Base-by-base conservation (phyloP, 2,329 filamentous ascomycete species). In the Xylariaceae sp. region DNA sequence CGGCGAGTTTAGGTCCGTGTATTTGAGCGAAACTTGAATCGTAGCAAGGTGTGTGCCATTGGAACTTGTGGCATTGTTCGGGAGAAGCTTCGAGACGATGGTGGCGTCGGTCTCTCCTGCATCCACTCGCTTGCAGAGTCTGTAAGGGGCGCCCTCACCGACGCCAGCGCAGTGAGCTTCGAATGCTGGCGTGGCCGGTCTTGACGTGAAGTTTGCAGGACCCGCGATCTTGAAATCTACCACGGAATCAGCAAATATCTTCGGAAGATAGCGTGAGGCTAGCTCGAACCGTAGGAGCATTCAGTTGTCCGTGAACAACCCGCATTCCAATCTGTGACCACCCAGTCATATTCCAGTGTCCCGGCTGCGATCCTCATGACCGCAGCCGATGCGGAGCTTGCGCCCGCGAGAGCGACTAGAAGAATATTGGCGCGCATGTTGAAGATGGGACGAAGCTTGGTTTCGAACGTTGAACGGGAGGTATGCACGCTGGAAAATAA, bases 151-250 rank as follows among this genome's bases (percentile, higher is more conserved):
- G 6, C 66, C 64, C 52, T 67, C 67, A 18, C 59, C 63, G 10
- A 51, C 16, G 41, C 69, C 68, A 41, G 50, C 54, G 51, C 69
- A 71, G 55, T 62, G 60, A n/a, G 67, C 68, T 21, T 59, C 61
- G 58, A 70, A 71, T 7, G 63, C 65, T 5, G 68, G 68, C 16
- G 53, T 61, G 12, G 58, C 51, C 8, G 63, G 65, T 42, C 54
- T 63, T 36, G 54, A 56, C 9, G 54, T 64, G 40, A 52, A 26
- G 56, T 65, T 64, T 21, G 56, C 64, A 49, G 53, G 56, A 36
- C 65, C 69, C 30, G 66, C 65, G 43, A 71, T 58, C 56, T 67
- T 65, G 60, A 69, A 70, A 50, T 67, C 66, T 65, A 26, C 1
- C 22, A 46, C 16, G 29, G 45, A 18, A 19, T 59, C 29, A 57